phyloP scores from a whole-genome alignment of 2,329 filamentous ascomycete species.

The Claviceps paspali region DNA sequence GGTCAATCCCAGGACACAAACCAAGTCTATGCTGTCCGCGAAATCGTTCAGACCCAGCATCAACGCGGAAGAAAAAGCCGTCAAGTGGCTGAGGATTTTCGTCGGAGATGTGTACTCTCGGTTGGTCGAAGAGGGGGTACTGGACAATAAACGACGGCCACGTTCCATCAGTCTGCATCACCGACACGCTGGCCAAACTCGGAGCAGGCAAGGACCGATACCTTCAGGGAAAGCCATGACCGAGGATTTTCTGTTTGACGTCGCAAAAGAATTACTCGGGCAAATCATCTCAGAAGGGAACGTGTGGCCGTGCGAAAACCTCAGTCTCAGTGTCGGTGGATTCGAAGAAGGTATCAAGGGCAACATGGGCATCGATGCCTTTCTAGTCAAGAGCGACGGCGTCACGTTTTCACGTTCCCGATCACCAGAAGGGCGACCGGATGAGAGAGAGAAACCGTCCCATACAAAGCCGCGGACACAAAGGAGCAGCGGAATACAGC shows the following conservation, averaged over 20 bases:
- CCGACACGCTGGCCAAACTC: constrained; percentile 55
- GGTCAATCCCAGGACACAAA: constrained; percentile 79
- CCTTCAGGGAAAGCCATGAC: constrained; percentile 60
- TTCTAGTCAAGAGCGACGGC: constrained; percentile 64
- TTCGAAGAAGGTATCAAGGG: constrained; percentile 78
- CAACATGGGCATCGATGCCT: constrained; percentile 74
- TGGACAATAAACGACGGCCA: constrained; percentile 75
- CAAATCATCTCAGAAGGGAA: constrained; percentile 66
- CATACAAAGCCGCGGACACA: constrained; percentile 20
- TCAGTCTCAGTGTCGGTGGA: constrained; percentile 77
- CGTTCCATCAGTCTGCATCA: constrained; percentile 77
- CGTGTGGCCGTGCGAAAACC: constrained; percentile 82
- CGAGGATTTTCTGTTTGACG: constrained; percentile 55
- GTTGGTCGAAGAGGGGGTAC: constrained; percentile 75
- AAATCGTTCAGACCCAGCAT: constrained; percentile 88
- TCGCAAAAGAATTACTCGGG: constrained; percentile 60
- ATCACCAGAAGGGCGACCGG: constrained; percentile 5
- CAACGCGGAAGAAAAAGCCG: constrained; percentile 59
- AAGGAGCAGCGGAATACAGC: constrained; percentile 36
- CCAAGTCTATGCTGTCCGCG: constrained; percentile 93
- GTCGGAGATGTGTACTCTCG: constrained; percentile 80
- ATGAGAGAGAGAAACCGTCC: constrained; percentile 6
- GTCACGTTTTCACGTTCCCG: constrained; percentile 25
- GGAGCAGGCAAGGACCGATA: constrained; percentile 63
- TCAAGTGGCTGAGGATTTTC: constrained; percentile 82